Conservation (phyloP, 495 filamentous ascomycete genomes). For the Pseudomonodictys pantanalensis region DNA sequence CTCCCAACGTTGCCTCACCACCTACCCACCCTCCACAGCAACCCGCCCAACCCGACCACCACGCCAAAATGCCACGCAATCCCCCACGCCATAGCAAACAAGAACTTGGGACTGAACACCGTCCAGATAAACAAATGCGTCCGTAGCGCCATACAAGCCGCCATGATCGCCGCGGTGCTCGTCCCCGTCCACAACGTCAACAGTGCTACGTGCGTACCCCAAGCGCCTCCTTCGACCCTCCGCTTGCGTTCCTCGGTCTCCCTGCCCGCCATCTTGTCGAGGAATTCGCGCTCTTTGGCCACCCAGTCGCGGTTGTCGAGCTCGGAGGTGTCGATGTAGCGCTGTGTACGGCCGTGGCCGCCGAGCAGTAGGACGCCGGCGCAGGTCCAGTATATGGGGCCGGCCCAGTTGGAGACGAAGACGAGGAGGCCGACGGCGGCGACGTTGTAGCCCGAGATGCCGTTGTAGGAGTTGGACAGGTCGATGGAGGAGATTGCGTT, state of each 20-base stretch:
- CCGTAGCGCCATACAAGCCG: constrained; percentile 76
- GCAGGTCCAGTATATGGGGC: constrained; percentile 79
- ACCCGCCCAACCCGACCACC: constrained; percentile 57
- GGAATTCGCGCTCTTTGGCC: constrained; percentile 6
- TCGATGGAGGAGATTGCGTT: constrained; percentile 84
- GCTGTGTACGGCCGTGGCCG: constrained; percentile 1
- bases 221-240: constrained; percentile 1
- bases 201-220: constrained; percentile 50
- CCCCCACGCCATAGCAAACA: constrained; percentile 87
- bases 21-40: constrained; percentile 46
- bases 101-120: constrained; percentile 94
- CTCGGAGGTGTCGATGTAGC: background rate
- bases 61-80: constrained; percentile 73
- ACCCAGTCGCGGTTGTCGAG: constrained; percentile 22
- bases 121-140: constrained; percentile 98
- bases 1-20: background rate
- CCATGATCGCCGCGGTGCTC: constrained; percentile 72
- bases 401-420: constrained; percentile 88
- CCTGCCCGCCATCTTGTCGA: background rate
- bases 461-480: constrained; percentile 51
- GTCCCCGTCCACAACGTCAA: constrained; percentile 64
- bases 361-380: constrained; percentile 56
- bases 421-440: constrained; percentile 69
- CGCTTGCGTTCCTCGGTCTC: background rate
- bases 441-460: constrained; percentile 54